phyloP scores from a whole-genome alignment of 176 grass and related monocot genomes.

The Carex kokanica region DNA sequence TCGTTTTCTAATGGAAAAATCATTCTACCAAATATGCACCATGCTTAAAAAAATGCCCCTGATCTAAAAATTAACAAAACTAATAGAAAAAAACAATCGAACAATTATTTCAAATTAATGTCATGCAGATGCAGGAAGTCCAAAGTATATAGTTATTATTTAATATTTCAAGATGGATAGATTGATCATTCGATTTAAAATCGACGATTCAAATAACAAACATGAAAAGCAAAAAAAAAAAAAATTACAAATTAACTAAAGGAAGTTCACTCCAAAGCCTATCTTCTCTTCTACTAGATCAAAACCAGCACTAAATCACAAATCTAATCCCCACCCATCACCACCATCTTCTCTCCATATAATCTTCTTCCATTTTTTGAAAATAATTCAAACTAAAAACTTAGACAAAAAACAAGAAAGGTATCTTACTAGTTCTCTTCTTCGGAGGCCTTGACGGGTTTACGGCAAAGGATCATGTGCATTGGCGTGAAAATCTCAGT shows the following conservation, averaged over 20 bases:
- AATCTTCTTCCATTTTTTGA: constrained; percentile 26
- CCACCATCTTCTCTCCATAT: background rate
- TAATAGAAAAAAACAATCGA: no score
- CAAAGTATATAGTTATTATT: no score
- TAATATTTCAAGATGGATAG: constrained; percentile 30
- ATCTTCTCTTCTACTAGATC: constrained; percentile 26
- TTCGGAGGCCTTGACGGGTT: no score
- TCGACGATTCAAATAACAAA: constrained; percentile 31
- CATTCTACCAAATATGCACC: no score
- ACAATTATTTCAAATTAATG: no score
- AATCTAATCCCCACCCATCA: background rate
- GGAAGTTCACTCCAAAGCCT: constrained; percentile 27
- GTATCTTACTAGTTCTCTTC: no score
- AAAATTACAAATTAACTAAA: constrained; percentile 38
- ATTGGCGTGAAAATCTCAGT: no score
- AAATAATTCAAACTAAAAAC: constrained; percentile 29
- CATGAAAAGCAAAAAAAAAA: constrained; percentile 32
- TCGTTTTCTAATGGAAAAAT: no score
- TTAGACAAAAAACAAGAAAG: constrained; percentile 30
- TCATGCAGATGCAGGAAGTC: no score
- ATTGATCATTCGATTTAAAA: constrained; percentile 38
- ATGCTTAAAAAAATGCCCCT: no score
- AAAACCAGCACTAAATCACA: constrained; percentile 21
- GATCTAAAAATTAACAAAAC: no score
- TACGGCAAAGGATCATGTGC: no score